Percentiles rank a stretch among this genome's conserved stretches.
Evolutionary conservation across 768 basidiomycete species (phyloP).

Genomic region (Xerocomus potaroensis): DNA sequence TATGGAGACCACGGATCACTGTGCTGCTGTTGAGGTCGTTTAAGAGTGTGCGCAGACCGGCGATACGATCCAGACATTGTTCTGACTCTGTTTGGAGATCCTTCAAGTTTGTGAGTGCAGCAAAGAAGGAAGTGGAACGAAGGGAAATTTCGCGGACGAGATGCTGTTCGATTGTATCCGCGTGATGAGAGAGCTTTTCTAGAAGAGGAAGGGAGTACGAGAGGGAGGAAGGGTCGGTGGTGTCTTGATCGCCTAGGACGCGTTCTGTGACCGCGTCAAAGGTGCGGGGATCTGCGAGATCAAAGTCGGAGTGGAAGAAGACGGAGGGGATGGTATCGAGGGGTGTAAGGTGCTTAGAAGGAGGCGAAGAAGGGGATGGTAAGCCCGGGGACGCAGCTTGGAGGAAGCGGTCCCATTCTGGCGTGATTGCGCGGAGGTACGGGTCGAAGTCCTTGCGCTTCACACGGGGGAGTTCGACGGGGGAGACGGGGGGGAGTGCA

Average conservation of each 20-base stretch:
- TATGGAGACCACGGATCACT: constrained; percentile 74
- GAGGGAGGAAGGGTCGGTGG: constrained; percentile 55
- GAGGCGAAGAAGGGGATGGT: constrained; percentile 30
- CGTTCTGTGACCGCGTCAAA: constrained; percentile 75
- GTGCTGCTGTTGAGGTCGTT: constrained; percentile 71
- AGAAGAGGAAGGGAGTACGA: constrained; percentile 71
- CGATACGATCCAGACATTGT: constrained; percentile 73
- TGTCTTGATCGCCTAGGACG: constrained; percentile 33
- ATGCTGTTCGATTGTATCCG: constrained; percentile 93
- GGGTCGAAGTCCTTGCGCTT: constrained; percentile 79
- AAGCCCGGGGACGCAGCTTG: constrained; percentile 34
- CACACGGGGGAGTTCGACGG: constrained; percentile 76
- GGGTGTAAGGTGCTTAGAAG: constrained; percentile 53
- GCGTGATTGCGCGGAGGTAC: constrained; percentile 65
- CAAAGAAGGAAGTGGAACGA: constrained; percentile 92
- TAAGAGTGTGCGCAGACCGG: constrained; percentile 65
- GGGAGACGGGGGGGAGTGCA: constrained; percentile 62
- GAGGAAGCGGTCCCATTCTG: constrained; percentile 78
- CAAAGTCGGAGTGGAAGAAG: constrained; percentile 77
- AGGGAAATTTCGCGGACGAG: constrained; percentile 88
- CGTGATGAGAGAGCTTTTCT: constrained; percentile 86
- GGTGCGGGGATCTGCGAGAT: constrained; percentile 74
- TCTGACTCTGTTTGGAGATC: constrained; percentile 88
- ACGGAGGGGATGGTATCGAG: constrained; percentile 73
- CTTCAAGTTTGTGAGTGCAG: constrained; percentile 91